These are phyloP conservation scores for Aciculosporium take DNA, from an alignment of 2,329 filamentous ascomycete genomes.

Conservation along the genomic window DNA sequence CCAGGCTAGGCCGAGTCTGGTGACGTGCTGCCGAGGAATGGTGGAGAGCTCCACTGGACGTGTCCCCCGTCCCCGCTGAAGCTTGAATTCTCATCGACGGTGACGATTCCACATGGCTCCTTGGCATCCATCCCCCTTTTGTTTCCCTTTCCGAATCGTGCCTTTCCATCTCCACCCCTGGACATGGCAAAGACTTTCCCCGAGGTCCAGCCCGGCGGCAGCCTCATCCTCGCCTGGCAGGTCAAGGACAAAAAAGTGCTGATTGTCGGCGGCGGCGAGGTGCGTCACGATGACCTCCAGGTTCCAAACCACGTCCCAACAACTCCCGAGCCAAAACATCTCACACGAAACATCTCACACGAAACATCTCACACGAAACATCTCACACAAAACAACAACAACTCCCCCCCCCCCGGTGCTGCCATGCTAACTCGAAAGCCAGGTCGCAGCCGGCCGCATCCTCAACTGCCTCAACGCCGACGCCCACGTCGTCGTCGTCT, in stretches of 20 bases:
- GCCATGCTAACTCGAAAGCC: conserved; percentile 6
- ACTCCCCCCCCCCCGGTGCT: conserved; percentile 4
- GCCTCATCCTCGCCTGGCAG: conserved; percentile 91
- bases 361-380: conserved; percentile 8
- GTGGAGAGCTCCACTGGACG: too few species aligned
- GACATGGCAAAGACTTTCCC: conserved; percentile 45
- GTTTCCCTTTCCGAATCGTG: not conserved
- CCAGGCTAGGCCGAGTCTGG: too few species aligned
- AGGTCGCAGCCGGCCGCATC: conserved; percentile 94
- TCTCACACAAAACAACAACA: not conserved
- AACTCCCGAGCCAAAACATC: too few species aligned
- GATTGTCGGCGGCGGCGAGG: conserved; percentile 92
- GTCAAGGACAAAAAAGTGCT: conserved; percentile 76
- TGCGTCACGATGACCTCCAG: conserved; percentile 32
- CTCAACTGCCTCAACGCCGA: conserved; percentile 91
- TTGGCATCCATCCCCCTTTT: not conserved
- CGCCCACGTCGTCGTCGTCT: conserved; percentile 75
- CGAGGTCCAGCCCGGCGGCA: conserved; percentile 76
- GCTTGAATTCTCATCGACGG: too few species aligned
- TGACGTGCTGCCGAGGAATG: too few species aligned
- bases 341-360: too few species aligned
- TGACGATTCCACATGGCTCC: too few species aligned
- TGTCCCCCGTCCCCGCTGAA: too few species aligned
- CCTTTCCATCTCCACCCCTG: conserved; percentile 9
- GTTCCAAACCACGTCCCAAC: too few species aligned